Base-by-base conservation (phyloP, 2,329 filamentous ascomycete genomes). In the Zymoseptoria passerinii region DNA sequence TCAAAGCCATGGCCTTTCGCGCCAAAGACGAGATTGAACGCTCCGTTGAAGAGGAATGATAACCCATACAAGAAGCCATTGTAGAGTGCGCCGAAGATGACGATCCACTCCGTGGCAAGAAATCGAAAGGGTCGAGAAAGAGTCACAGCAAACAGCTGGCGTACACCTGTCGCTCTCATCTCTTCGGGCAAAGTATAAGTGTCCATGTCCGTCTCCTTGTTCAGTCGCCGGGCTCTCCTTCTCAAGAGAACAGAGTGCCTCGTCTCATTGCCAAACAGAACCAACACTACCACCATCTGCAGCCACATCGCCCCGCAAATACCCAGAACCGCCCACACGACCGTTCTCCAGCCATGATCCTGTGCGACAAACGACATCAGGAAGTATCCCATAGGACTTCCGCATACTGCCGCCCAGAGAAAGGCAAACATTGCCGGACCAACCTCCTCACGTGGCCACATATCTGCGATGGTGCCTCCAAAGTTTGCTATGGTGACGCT, bases 1-100 rank as follows among this genome's bases (percentile, higher is more conserved):
- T 62, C 58, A 54, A 67, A 67, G 1, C 66, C 66, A 56, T 75
- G 75, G 1, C 78, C 77, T 16, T 67, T 63, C 7, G 71, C 65
- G 1, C 77, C 76, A 57, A 80, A 81, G 0, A 80, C 78, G 18
- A 80, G 71, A 19, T 73, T 70, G 57, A 80, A 80, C 0, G 77
- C 77, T 3, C 74, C 75, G 57, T 79, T 80, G 69, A 80, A 80
- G 0, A 79, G 68, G 56, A 80, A 81, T 1, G 75, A 77, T 8
- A 80, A 58, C 1, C 78, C 78, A 53, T 80, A 80, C 2, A 80
- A 67, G 58, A 77, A 79, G 3, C 76, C 77, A 52, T 80, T 80
- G 64, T 78, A 80, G 0, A 78, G 63, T 1, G 78, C 77, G n/a
- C 71, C 73, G 40, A 78, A 78, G 16, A 77, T 72, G 28, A 78